Base-by-base conservation (phyloP, 495 filamentous ascomycete species). In the Neohortaea acidophila region DNA sequence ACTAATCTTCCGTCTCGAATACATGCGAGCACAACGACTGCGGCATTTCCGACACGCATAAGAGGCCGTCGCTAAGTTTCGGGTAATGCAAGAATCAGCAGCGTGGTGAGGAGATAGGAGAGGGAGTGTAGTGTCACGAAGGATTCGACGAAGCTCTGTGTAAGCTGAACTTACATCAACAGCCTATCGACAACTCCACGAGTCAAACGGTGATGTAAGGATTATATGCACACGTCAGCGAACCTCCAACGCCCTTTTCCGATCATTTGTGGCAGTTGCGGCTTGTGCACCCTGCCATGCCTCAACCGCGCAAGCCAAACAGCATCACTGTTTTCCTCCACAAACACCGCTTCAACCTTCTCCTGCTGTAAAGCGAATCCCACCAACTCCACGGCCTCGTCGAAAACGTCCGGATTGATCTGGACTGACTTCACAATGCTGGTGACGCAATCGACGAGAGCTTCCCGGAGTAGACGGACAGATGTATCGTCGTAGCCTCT, bases 251-350 rank as follows among this genome's bases (percentile, higher is more conserved):
- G 1, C 14, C n/a, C 7, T 4, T 14, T 17, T 3, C 18, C 25
- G 14, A 25, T 14, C n/a, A 12, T 23, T 5, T 6, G 24, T 15
- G 46, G 46, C 32, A 31, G 11, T 6, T 2, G 32, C 26, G 35
- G 41, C 14, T 12, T 15, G 3, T 18, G n/a, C 11, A 44, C 10
- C 7, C 9, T 2, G 1, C 43, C 47, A n/a, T 7, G 19, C 28
- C 20, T 32, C 13, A 50, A n/a, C 17, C 23, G 28, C 1, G 39
- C 41, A 17, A 84, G 54, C 82, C 82, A 86, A 11, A 85, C 72
- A 2, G 74, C 75, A 60, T 86, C 79, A 6, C 69, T 60, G 55
- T 84, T 81, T 25, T 70, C 53, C 4, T 51, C 52, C 49, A 75
- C 70, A 21, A 85, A 44, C 11, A 69, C 72, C 24, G 53, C 52